A percentile compares a stretch with the other conserved stretches of the same genome.
Conservation (phyloP, 2,329 filamentous ascomycete species). For the Sclerotinia trifoliorum region DNA sequence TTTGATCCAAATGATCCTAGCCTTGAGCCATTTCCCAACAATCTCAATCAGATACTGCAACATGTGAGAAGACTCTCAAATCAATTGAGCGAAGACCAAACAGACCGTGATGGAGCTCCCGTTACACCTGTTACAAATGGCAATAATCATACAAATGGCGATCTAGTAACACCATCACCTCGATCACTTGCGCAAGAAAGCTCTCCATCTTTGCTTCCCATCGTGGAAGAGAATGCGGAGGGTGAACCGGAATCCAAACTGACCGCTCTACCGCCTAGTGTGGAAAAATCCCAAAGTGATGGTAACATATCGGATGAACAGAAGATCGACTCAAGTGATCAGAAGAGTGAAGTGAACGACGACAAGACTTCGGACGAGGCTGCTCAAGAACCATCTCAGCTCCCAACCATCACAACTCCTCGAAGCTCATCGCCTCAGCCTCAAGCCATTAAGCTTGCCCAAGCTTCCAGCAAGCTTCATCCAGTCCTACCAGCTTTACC, state of each 20-base stretch:
- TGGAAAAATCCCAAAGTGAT: constrained; percentile 1
- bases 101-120: constrained; percentile 26
- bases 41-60: constrained; percentile 33
- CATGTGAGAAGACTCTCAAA: constrained; percentile 31
- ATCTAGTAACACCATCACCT: constrained; percentile 24
- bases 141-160: constrained; percentile 16
- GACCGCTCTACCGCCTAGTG: constrained; percentile 16
- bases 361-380: background rate
- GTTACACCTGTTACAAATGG: constrained; percentile 27
- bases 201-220: constrained; percentile 33
- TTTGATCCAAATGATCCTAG: constrained; percentile 37
- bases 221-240: constrained; percentile 33
- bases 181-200: constrained; percentile 25
- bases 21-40: constrained; percentile 36
- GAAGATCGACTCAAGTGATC: background rate
- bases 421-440: background rate
- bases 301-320: background rate
- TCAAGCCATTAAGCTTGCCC: background rate
- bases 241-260: constrained; percentile 21
- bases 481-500: constrained; percentile 13
- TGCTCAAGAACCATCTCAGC: background rate
- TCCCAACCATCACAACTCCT: background rate
- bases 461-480: background rate
- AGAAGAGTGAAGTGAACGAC: background rate
- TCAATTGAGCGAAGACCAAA: constrained; percentile 32